phyloP scores from a whole-genome alignment of 176 grass and related monocot species.

The Juncus inflexus region DNA sequence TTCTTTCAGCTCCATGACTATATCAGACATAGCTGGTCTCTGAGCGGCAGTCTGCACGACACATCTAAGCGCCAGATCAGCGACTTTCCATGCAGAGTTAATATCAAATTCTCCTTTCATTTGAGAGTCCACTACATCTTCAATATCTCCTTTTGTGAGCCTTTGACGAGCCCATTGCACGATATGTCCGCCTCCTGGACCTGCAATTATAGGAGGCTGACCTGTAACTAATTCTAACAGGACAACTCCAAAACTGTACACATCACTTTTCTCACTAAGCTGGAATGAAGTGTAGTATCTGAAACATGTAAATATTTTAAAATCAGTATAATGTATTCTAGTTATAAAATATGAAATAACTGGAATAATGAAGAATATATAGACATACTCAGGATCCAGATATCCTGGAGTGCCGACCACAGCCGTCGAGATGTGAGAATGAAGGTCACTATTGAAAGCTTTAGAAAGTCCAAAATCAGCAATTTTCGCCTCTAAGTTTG shows the following conservation, averaged over 20 bases:
- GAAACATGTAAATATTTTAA: neutral
- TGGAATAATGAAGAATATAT: neutral
- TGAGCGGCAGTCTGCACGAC: conserved; percentile 22
- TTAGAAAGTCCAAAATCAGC: conserved; percentile 55
- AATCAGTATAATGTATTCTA: neutral
- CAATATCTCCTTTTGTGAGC: conserved; percentile 45
- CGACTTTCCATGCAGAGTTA: conserved; percentile 60
- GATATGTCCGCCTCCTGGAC: conserved; percentile 22
- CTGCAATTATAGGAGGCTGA: conserved; percentile 28
- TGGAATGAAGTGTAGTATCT: conserved; percentile 46
- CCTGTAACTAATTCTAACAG: conserved; percentile 50
- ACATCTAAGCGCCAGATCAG: conserved; percentile 35
- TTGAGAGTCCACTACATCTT: conserved; percentile 36
- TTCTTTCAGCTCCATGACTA: conserved; percentile 51
- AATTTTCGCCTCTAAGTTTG: conserved; percentile 48
- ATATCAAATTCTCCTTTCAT: conserved; percentile 43
- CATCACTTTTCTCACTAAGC: conserved; percentile 51
- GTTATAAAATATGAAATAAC: neutral
- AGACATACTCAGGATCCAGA: conserved; percentile 52
- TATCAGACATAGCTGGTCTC: conserved; percentile 44
- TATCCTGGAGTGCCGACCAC: conserved; percentile 50
- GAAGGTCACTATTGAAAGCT: conserved; percentile 35
- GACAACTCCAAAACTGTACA: conserved; percentile 52
- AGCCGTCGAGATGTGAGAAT: conserved; percentile 33
- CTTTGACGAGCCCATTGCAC: conserved; percentile 41